These are phyloP conservation scores for Striga asiatica DNA, from an alignment of 257 asterid genomes.

Conservation along the genomic window DNA sequence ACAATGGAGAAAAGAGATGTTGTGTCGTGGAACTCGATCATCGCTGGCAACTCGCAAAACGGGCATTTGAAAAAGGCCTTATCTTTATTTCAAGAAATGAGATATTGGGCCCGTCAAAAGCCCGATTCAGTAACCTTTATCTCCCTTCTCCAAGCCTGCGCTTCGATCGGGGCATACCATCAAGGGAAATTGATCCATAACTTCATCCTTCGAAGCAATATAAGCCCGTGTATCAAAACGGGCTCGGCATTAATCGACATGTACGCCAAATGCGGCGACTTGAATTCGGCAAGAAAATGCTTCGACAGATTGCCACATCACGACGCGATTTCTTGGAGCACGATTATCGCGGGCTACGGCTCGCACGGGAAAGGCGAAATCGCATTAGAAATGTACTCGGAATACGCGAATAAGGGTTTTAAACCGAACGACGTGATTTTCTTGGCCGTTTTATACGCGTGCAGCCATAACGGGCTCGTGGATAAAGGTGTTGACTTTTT, in stretches of 20 bases:
- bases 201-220: conserved; percentile 42
- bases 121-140: conserved; percentile 68
- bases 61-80: conserved; percentile 44
- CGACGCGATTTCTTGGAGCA: conserved; percentile 64
- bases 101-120: conserved; percentile 25
- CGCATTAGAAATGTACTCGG: conserved; percentile 50
- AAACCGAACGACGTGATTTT: conserved; percentile 57
- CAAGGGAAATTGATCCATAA: conserved; percentile 80
- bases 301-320: conserved; percentile 48
- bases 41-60: conserved; percentile 55
- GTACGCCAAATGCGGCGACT: conserved; percentile 82
- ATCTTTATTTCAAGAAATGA: conserved; percentile 54
- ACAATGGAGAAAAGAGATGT: conserved; percentile 52
- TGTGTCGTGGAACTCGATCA: conserved; percentile 83
- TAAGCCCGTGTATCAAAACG: conserved; percentile 52
- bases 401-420: conserved; percentile 36
- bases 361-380: conserved; percentile 64
- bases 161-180: conserved; percentile 69
- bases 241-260: conserved; percentile 73
- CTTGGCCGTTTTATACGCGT: conserved; percentile 45
- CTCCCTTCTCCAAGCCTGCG: conserved; percentile 78
- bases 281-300: conserved; percentile 51
- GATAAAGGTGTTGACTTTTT: conserved; percentile 52
- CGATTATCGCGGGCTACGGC: conserved; percentile 70
- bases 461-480: conserved; percentile 80